Base-by-base conservation (phyloP, 129 eudicot species). In the Pseudognaphalium luteoalbum region DNA sequence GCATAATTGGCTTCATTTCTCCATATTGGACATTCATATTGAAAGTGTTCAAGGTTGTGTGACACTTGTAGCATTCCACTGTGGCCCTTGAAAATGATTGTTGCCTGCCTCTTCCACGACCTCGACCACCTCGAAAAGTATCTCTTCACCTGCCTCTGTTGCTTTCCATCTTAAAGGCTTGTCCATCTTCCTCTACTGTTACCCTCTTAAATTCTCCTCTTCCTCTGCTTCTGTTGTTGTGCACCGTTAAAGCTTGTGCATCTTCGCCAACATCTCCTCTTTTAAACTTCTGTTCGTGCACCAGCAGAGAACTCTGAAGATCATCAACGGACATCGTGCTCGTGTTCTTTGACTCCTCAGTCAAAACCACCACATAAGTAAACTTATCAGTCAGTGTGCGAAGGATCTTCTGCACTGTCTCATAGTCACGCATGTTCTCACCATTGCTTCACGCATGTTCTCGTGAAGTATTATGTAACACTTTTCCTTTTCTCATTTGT, bases 31-130 rank as follows among this genome's bases (percentile, higher is more conserved):
- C 76, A 47, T 16, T 71, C 64, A 52, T 56, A 52, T n/a, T 73
- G 56, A 35, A 52, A 73, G 28, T 73, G 78, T 35, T 69, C 78
- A 1, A 73, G 69, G 19, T 54, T n/a, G n/a, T 59, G 9, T 59
- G 58, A 35, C 78, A 73, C 25, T 73, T 73, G 33, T 10, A 59
- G 2, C 78, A 59, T 44, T 59, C 68, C 6, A 73, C 41, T 0
- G 68, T 15, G 12, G 16, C 47, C 15, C 30, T 73, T 6, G 30
- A 4, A 30, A 34, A 33, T 2, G 54, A 7, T 15, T 9, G 16
- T 47, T 11, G 16, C 17, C 54, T 19, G 29, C 74, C 70, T 21
- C 73, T 50, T 20, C 61, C 58, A 21, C 65, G 30, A 17, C 73
- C 73, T 12, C 50, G 19, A n/a, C 73, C 33, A 61, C n/a, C 5